phyloP scores from a whole-genome alignment of 768 basidiomycete genomes.

The Boletus fagicola region DNA sequence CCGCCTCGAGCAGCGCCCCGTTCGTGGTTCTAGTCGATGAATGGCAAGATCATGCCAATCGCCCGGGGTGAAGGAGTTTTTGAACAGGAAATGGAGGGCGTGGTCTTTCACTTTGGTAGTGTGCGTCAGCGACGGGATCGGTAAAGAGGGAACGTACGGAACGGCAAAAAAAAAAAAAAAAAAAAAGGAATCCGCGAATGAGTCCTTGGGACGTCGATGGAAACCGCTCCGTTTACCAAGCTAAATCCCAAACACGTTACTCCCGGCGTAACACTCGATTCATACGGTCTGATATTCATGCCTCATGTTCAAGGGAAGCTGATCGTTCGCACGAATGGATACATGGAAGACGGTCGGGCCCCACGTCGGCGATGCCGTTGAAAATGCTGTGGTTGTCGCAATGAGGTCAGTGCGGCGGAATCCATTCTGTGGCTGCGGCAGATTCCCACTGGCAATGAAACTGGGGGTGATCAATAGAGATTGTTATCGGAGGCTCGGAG shows the following conservation, averaged over 20 bases:
- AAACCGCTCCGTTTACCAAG: constrained; percentile 39
- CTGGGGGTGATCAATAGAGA: constrained; percentile 55
- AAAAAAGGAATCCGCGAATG: too few relatives aligned
- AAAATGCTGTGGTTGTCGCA: constrained; percentile 40
- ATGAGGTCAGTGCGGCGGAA: constrained; percentile 63
- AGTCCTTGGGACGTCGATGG: background rate
- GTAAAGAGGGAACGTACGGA: constrained; percentile 57
- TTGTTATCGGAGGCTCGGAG: constrained; percentile 35
- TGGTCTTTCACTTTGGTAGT: constrained; percentile 53
- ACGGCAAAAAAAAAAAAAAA: background rate
- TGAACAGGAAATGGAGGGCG: constrained; percentile 49
- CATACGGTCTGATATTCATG: constrained; percentile 54
- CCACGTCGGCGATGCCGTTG: constrained; percentile 39
- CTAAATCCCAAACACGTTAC: constrained; percentile 52
- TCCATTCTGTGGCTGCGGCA: constrained; percentile 37
- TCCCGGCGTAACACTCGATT: constrained; percentile 27
- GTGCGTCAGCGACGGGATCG: constrained; percentile 43
- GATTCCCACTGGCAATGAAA: constrained; percentile 49
- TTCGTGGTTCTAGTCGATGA: constrained; percentile 53
- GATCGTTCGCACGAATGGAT: constrained; percentile 42
- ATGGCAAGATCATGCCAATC: constrained; percentile 63
- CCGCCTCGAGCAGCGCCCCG: constrained; percentile 37
- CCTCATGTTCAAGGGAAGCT: constrained; percentile 52
- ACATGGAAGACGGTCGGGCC: constrained; percentile 51
- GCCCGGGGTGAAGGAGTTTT: constrained; percentile 40